Evolutionary conservation across 75 land plant species (phyloP).

Genomic region (Isoetes taiwanensis): DNA sequence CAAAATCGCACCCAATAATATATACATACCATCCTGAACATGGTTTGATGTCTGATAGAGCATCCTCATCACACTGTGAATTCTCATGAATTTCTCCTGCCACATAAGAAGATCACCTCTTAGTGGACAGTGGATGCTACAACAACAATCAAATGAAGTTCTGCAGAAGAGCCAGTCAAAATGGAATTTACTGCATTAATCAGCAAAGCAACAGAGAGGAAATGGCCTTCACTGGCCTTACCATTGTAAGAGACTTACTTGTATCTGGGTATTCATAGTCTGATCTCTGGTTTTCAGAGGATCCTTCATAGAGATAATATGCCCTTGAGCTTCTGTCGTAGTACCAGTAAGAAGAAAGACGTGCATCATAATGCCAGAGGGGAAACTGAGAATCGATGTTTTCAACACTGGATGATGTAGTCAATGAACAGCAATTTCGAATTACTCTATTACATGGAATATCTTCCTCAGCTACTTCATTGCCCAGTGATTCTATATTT

Average conservation of each 20-base stretch:
- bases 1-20: background rate
- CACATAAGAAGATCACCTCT: conserved; percentile 1
- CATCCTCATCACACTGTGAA: background rate
- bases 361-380: conserved; percentile 1
- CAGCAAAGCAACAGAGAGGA: too few relatives aligned
- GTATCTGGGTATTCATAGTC: background rate
- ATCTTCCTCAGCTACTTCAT: background rate
- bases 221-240: background rate
- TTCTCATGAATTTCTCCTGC: background rate
- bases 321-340: conserved; percentile 3
- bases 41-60: conserved; percentile 7
- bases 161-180: background rate
- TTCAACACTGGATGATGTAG: background rate
- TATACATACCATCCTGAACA: conserved; percentile 30
- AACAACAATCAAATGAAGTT: background rate
- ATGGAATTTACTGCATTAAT: background rate
- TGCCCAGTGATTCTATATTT: too few relatives aligned
- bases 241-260: background rate
- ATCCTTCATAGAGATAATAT: conserved; percentile 5
- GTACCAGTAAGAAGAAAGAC: conserved; percentile 7
- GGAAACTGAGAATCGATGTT: background rate
- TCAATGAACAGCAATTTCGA: background rate
- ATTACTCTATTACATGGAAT: background rate
- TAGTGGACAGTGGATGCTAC: background rate
- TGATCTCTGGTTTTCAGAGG: background rate